Conservation (phyloP, 1,284 basidiomycete species). For the Marasmius tenuissimus region DNA sequence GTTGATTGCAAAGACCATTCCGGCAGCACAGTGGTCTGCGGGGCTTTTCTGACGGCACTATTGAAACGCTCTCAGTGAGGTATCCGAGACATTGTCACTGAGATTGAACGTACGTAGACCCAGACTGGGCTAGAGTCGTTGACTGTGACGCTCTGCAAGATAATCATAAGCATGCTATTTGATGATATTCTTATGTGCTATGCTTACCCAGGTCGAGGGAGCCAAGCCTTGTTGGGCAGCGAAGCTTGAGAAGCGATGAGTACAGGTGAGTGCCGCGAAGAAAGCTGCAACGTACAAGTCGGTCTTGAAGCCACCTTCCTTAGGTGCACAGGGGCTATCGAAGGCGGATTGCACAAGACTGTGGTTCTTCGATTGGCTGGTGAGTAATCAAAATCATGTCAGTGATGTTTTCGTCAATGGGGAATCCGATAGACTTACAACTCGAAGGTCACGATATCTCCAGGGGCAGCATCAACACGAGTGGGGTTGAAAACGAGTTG, state of each 20-base stretch:
- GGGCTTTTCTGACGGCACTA: conserved; percentile 25
- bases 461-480: conserved; percentile 32
- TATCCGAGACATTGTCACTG: neutral
- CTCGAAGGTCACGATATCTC: conserved; percentile 38
- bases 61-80: conserved; percentile 23
- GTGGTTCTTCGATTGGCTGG: conserved; percentile 43
- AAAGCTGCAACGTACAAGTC: conserved; percentile 32
- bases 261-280: neutral
- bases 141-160: conserved; percentile 32
- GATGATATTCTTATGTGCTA: neutral
- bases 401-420: neutral
- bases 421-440: conserved; percentile 28
- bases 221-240: too few species aligned
- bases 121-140: conserved; percentile 37
- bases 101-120: conserved; percentile 8
- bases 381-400: neutral
- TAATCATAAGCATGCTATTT: neutral
- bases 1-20: conserved; percentile 36
- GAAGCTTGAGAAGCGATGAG: conserved; percentile 28
- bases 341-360: conserved; percentile 48
- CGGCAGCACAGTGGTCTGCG: conserved; percentile 23
- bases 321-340: conserved; percentile 15
- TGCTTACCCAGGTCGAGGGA: too few species aligned
- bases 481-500: conserved; percentile 39
- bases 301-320: conserved; percentile 37